Percentiles rank a stretch among this genome's conserved stretches.
phyloP scores from a whole-genome alignment of 768 basidiomycete species.

The Lentinula sp. region DNA sequence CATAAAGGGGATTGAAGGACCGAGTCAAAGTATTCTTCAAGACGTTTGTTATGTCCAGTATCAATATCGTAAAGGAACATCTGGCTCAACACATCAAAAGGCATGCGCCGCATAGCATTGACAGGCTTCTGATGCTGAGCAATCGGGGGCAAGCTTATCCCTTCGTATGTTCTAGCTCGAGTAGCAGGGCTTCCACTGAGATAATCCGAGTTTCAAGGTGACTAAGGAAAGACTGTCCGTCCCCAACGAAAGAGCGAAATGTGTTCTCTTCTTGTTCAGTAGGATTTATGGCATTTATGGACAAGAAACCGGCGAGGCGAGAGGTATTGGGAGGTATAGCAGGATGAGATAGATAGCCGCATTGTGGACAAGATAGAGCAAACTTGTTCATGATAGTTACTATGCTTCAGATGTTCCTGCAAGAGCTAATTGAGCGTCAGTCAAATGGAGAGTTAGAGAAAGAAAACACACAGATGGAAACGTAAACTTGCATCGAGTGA shows the following conservation, averaged over 20 bases:
- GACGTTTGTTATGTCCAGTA: background rate
- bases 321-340: background rate
- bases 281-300: background rate
- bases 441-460: too few relatives aligned
- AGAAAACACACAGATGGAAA: too few relatives aligned
- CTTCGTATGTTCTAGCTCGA: background rate
- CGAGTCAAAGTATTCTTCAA: background rate
- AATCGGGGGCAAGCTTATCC: background rate
- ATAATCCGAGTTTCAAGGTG: background rate
- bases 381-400: background rate
- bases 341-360: background rate
- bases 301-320: background rate
- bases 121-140: background rate
- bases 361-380: background rate
- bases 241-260: background rate
- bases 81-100: background rate
- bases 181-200: background rate
- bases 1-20: background rate
- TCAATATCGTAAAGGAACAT: background rate
- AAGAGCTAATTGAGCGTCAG: too few relatives aligned
- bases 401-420: too few relatives aligned
- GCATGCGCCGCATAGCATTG: background rate
- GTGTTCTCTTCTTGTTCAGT: background rate
- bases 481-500: too few relatives aligned
- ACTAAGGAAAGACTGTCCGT: background rate